phyloP scores from a whole-genome alignment of 1,284 basidiomycete genomes.

The Cryptococcus sp. region DNA sequence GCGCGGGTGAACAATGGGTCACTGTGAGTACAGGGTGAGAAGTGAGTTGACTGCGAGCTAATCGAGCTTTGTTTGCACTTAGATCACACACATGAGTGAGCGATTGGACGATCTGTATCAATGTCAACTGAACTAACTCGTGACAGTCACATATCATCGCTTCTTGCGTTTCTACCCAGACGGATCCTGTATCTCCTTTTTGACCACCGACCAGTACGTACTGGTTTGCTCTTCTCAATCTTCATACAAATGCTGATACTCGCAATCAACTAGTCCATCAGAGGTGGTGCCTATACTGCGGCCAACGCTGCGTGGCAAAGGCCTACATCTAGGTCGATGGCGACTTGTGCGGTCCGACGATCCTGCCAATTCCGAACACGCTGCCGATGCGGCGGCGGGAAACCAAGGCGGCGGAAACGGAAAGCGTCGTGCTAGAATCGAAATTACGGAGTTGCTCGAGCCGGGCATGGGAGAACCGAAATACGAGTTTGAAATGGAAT shows the following conservation, averaged over 20 bases:
- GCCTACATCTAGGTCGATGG: constrained; percentile 52
- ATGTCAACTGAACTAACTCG: background rate
- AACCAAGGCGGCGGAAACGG: constrained; percentile 1
- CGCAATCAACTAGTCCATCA: constrained; percentile 57
- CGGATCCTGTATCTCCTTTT: constrained; percentile 79
- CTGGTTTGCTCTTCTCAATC: background rate
- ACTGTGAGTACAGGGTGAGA: constrained; percentile 60
- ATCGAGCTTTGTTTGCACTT: constrained; percentile 3
- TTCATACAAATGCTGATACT: background rate
- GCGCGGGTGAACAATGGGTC: constrained; percentile 78
- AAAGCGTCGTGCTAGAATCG: constrained; percentile 22
- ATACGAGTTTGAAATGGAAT: constrained; percentile 83
- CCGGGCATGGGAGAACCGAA: constrained; percentile 53
- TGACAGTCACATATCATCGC: constrained; percentile 53
- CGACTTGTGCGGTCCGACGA: constrained; percentile 55
- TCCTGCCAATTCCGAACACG: constrained; percentile 26
- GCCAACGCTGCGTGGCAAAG: constrained; percentile 77
- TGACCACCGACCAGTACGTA: constrained; percentile 74
- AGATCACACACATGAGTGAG: constrained; percentile 52
- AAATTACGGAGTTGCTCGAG: constrained; percentile 47
- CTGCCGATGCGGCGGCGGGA: background rate
- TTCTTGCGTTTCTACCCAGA: constrained; percentile 83
- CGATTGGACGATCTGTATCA: background rate
- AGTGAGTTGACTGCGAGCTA: background rate
- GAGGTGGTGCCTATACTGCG: constrained; percentile 76